Evolutionary conservation across 805 yeast genomes (phyloP).

Genomic region (Maudiozyma turicensis): DNA sequence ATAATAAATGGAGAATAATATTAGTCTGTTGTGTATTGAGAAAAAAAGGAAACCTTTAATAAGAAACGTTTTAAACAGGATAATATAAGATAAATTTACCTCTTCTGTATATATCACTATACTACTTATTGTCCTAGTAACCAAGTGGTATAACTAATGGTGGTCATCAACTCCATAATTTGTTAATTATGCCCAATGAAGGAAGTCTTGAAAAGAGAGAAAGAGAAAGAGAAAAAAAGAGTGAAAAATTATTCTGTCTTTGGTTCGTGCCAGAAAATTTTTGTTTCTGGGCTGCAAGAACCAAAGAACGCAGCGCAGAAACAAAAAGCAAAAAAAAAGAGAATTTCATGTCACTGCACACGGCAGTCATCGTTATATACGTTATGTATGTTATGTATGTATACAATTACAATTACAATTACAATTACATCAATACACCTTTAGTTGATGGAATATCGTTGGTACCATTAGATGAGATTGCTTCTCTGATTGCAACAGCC

Average conservation of each 20-base stretch:
- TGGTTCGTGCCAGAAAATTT: no score
- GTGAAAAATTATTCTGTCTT: no score
- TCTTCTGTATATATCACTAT: background rate
- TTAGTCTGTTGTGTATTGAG: background rate
- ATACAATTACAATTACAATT: background rate
- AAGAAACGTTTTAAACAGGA: no score
- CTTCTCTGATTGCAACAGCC: slow-evolving; percentile 85
- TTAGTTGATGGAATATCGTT: slow-evolving; percentile 93
- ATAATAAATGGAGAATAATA: slow-evolving; percentile 25
- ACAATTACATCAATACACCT: slow-evolving; percentile 65
- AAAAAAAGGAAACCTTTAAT: no score
- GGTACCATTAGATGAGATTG: slow-evolving; percentile 71
- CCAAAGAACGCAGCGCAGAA: no score
- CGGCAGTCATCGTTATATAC: no score
- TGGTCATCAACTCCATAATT: no score
- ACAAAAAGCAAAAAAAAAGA: no score
- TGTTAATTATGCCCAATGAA: background rate
- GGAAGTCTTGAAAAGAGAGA: background rate
- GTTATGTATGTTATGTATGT: background rate
- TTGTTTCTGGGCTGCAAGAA: no score
- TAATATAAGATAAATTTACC: background rate
- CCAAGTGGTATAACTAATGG: no score
- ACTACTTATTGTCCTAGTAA: background rate
- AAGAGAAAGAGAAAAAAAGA: background rate
- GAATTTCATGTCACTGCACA: no score